Evolutionary conservation across 73 alveolate genomes (phyloP).

Genomic region (Paramecium pentaurelia): DNA sequence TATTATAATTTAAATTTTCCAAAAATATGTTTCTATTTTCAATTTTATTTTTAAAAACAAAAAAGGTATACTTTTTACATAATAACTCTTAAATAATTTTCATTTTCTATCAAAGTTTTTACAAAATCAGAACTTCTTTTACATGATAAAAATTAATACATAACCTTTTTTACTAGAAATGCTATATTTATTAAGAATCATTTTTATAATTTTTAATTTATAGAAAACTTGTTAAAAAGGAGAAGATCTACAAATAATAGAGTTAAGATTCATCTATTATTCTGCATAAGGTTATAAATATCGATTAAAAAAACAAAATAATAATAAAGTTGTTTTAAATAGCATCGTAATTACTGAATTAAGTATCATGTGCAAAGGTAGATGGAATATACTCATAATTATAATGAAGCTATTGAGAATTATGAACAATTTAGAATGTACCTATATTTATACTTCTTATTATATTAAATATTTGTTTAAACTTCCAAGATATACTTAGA

Average conservation of each 20-base stretch:
- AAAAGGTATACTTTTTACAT: not conserved
- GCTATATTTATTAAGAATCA: not conserved
- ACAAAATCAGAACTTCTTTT: not conserved
- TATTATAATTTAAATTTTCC: not conserved
- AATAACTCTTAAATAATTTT: not conserved
- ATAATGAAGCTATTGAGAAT: no score
- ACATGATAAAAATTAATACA: not conserved
- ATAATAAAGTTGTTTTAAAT: no score
- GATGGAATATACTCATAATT: no score
- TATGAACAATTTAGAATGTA: not conserved
- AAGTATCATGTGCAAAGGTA: not conserved
- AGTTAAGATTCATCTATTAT: no score
- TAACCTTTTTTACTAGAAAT: not conserved
- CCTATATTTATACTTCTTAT: not conserved
- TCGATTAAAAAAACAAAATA: no score
- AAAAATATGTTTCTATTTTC: not conserved
- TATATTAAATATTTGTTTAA: not conserved
- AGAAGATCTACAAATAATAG: no score
- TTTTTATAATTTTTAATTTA: no score
- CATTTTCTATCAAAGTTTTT: not conserved
- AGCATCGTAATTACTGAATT: not conserved
- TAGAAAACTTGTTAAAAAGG: no score
- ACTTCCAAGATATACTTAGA: not conserved
- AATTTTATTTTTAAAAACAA: constrained; percentile 21
- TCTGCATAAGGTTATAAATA: no score